Conservation (phyloP, 495 filamentous ascomycete genomes). For the Penicillium paxilli region DNA sequence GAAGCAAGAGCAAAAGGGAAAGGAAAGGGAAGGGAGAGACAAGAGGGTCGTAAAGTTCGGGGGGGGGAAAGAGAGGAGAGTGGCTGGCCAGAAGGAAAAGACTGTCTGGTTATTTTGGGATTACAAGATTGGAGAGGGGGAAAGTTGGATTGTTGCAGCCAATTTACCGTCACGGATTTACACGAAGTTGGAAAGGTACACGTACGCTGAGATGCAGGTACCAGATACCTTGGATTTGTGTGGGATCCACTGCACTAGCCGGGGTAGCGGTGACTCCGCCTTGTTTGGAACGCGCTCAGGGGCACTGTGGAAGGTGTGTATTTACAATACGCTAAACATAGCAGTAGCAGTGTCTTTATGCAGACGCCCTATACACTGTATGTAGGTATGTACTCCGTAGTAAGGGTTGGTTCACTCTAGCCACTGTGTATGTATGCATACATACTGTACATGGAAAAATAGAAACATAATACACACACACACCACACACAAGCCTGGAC, state of each 20-base stretch:
- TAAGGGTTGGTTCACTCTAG: no score
- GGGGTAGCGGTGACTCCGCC: constrained; percentile 13
- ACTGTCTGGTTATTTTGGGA: constrained; percentile 42
- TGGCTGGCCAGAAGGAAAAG: background rate
- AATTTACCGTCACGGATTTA: constrained; percentile 32
- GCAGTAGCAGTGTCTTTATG: no score
- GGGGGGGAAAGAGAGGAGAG: constrained; percentile 2
- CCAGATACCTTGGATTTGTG: constrained; percentile 12
- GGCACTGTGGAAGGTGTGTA: background rate
- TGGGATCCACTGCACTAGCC: background rate
- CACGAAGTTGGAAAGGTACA: constrained; percentile 9
- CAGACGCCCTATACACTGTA: no score
- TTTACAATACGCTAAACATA: no score
- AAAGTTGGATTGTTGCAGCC: constrained; percentile 13
- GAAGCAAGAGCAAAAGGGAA: constrained; percentile 28
- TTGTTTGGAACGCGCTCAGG: constrained; percentile 4
- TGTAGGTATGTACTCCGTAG: no score
- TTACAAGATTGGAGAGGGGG: constrained; percentile 15
- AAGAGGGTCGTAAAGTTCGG: constrained; percentile 25
- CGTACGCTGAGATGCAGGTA: constrained; percentile 12
- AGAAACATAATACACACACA: background rate
- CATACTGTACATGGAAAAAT: background rate
- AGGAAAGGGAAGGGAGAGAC: constrained; percentile 29
- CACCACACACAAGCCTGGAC: background rate
- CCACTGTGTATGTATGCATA: background rate